These are phyloP conservation scores for Lepidium aucheri DNA, from an alignment of 345 rosid genomes.

Conservation along the genomic window DNA sequence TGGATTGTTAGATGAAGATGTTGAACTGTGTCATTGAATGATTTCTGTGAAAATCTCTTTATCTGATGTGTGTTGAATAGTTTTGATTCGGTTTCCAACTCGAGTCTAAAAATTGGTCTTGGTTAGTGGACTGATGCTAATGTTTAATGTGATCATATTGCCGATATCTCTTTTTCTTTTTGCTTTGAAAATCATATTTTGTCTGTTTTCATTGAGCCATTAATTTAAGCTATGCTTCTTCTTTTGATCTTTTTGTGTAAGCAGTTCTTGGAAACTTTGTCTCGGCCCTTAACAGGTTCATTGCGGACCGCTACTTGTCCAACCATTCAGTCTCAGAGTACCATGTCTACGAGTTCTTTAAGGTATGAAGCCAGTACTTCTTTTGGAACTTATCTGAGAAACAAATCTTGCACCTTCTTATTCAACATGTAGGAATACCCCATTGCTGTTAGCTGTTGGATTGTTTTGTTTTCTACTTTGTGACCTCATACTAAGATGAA, in stretches of 20 bases:
- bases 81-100: neutral
- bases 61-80: neutral
- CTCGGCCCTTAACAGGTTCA: constrained; percentile 86
- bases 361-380: constrained; percentile 38
- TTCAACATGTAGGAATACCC: neutral
- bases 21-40: neutral
- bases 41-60: neutral
- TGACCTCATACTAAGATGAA: neutral
- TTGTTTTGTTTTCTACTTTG: neutral
- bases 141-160: neutral
- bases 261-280: constrained; percentile 94
- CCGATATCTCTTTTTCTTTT: neutral
- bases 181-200: neutral
- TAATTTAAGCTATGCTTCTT: neutral
- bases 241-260: neutral
- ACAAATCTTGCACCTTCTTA: neutral
- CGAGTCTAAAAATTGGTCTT: neutral
- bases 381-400: neutral
- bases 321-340: constrained; percentile 83
- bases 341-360: constrained; percentile 92
- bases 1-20: neutral
- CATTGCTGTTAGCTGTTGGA: neutral
- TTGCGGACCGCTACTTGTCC: constrained; percentile 71
- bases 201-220: neutral
- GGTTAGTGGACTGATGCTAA: neutral